Conservation (phyloP, 2,329 filamentous ascomycete species). For the Aspergillus brunneoviolaceus region DNA sequence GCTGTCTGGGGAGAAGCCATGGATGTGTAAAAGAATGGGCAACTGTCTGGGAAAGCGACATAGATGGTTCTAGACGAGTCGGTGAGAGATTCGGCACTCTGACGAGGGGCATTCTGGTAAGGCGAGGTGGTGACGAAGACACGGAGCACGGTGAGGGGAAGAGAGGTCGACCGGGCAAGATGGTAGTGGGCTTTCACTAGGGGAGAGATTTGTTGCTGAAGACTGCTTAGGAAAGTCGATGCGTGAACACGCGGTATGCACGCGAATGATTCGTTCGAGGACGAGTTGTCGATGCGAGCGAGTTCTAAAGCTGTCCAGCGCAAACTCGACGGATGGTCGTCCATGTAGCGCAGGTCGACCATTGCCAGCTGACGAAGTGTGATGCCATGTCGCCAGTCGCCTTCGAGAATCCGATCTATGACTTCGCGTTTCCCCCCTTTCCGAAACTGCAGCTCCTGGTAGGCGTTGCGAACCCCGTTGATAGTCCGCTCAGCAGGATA, state of each 20-base stretch:
- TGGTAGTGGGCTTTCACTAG: slow-evolving; percentile 83
- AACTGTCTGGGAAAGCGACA: slow-evolving; percentile 77
- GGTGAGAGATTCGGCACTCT: slow-evolving; percentile 41
- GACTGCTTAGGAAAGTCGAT: slow-evolving; percentile 72
- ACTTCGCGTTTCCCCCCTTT: slow-evolving; percentile 56
- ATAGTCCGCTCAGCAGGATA: slow-evolving; percentile 68
- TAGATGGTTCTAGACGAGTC: slow-evolving; percentile 72
- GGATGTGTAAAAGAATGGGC: slow-evolving; percentile 70
- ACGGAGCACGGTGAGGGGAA: slow-evolving; percentile 69
- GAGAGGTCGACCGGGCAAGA: slow-evolving; percentile 66
- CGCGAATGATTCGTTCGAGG: slow-evolving; percentile 34
- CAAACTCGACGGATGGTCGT: slow-evolving; percentile 52
- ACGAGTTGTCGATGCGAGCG: slow-evolving; percentile 26
- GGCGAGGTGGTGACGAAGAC: slow-evolving; percentile 79
- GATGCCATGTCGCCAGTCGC: slow-evolving; percentile 57
- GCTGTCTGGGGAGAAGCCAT: slow-evolving; percentile 42
- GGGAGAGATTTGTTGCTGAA: slow-evolving; percentile 72
- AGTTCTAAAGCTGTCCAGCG: slow-evolving; percentile 57
- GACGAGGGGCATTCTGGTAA: slow-evolving; percentile 59
- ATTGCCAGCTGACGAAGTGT: slow-evolving; percentile 57
- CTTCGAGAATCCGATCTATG: slow-evolving; percentile 56
- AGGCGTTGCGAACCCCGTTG: slow-evolving; percentile 65
- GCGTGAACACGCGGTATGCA: slow-evolving; percentile 72
- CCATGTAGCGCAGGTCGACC: slow-evolving; percentile 54
- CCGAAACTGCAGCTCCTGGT: slow-evolving; percentile 58